Percentiles rank a stretch among this genome's conserved stretches.
Evolutionary conservation across 2,329 filamentous ascomycete genomes (phyloP).

Genomic region (Dendrostoma leiphaemia): DNA sequence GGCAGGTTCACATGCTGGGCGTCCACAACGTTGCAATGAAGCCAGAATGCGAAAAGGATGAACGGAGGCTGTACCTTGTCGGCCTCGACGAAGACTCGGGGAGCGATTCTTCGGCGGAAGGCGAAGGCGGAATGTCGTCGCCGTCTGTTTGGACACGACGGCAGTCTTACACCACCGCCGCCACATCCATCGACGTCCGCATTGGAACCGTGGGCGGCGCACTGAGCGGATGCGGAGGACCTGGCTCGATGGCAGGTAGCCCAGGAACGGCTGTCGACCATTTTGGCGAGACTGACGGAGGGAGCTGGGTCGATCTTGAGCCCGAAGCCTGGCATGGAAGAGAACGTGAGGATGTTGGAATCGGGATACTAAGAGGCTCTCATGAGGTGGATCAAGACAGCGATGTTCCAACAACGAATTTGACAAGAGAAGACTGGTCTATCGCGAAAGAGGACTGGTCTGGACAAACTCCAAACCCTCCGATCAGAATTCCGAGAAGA

Average conservation of each 20-base stretch:
- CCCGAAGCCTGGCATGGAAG: conserved; percentile 15
- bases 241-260: conserved; percentile 25
- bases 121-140: conserved; percentile 22
- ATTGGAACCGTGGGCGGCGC: conserved; percentile 15
- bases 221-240: conserved; percentile 22
- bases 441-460: background rate
- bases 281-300: conserved; percentile 1
- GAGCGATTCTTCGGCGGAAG: conserved; percentile 30
- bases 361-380: background rate
- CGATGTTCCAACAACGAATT: background rate
- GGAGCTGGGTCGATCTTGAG: conserved; percentile 27
- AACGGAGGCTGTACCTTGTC: conserved; percentile 9
- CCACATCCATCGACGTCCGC: conserved; percentile 34
- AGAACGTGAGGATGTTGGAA: background rate
- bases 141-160: conserved; percentile 33
- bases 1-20: background rate
- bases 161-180: conserved; percentile 34
- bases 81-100: conserved; percentile 22
- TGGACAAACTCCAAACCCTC: background rate
- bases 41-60: background rate
- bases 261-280: conserved; percentile 19
- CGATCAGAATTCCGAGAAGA: conserved; percentile 13
- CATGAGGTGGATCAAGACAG: background rate
- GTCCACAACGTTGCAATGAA: conserved; percentile 2
- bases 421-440: background rate